A percentile compares a stretch with the other conserved stretches of the same genome.
phyloP scores from a whole-genome alignment of 1,284 basidiomycete species.

The Boletus semigastroideus region DNA sequence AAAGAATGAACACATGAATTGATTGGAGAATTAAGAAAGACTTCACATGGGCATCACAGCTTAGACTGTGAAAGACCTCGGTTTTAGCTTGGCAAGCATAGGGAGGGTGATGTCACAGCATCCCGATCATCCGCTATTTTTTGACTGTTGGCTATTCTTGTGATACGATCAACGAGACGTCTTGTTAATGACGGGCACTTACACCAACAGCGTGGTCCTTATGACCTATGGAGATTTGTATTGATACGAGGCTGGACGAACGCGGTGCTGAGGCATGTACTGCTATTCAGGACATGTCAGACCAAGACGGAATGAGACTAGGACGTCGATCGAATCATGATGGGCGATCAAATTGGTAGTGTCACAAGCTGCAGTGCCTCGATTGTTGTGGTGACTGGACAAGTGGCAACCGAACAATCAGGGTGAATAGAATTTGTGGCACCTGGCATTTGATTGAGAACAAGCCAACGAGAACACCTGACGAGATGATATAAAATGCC shows the following conservation, averaged over 20 bases:
- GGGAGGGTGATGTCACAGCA: conserved; percentile 19
- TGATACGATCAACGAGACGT: conserved; percentile 1
- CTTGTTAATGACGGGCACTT: conserved; percentile 6
- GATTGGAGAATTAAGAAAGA: conserved; percentile 5
- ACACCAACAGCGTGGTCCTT: conserved; percentile 5
- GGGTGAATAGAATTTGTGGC: conserved; percentile 5
- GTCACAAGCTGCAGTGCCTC: conserved; percentile 26
- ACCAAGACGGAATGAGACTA: conserved; percentile 19
- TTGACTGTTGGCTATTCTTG: conserved; percentile 10
- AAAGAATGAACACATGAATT: conserved; percentile 11
- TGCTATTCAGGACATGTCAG: conserved; percentile 22
- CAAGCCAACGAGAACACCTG: conserved; percentile 12
- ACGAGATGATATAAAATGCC: conserved; percentile 25
- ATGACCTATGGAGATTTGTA: conserved; percentile 1
- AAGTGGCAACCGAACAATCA: conserved; percentile 7
- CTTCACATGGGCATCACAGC: conserved; percentile 17
- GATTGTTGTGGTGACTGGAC: conserved; percentile 16
- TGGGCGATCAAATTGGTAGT: conserved; percentile 27
- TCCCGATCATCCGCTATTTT: conserved; percentile 14
- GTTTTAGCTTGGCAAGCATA: conserved; percentile 16
- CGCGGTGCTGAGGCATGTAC: conserved; percentile 25
- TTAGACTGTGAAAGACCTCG: conserved; percentile 22
- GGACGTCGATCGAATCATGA: conserved; percentile 29
- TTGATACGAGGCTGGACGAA: conserved; percentile 5
- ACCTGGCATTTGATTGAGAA: conserved; percentile 18